phyloP scores from a whole-genome alignment of 305 asterid genomes.

The Fraxinus albicans region DNA sequence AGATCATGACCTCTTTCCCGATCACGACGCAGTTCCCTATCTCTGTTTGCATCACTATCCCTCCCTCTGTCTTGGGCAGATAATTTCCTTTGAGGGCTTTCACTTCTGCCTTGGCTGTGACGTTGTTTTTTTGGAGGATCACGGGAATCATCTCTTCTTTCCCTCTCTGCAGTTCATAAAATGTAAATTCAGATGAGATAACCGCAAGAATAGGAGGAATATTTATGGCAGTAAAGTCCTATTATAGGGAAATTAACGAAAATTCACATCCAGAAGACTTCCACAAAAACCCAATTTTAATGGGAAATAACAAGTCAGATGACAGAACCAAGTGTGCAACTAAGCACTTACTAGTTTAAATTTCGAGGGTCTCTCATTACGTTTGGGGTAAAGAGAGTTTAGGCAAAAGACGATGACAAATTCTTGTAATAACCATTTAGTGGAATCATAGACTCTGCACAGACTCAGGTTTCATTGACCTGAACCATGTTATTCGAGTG shows the following conservation, averaged over 20 bases:
- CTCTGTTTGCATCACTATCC: conserved; percentile 37
- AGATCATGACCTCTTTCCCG: conserved; percentile 34
- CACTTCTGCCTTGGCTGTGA: conserved; percentile 69
- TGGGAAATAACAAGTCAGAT: neutral
- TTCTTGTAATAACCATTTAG: neutral
- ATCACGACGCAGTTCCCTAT: conserved; percentile 39
- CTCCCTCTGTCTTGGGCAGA: conserved; percentile 57
- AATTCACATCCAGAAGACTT: neutral
- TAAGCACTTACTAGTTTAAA: neutral
- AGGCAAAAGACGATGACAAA: neutral
- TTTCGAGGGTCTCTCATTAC: neutral
- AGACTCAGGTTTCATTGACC: neutral
- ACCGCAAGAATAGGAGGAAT: neutral
- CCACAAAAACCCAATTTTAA: neutral
- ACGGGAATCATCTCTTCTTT: conserved; percentile 49
- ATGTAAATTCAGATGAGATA: neutral
- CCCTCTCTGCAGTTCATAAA: conserved; percentile 46
- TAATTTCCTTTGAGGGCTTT: conserved; percentile 68
- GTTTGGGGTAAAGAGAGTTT: neutral
- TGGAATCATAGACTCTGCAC: neutral
- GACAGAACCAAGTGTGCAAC: neutral
- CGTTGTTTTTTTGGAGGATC: conserved; percentile 66
- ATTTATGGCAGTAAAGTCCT: neutral
- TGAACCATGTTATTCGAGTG: neutral
- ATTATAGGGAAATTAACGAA: neutral